Percentiles rank a stretch among this genome's conserved stretches.
Evolutionary conservation across 495 filamentous ascomycete genomes (phyloP).

Genomic region (Bathelium albidoporum): DNA sequence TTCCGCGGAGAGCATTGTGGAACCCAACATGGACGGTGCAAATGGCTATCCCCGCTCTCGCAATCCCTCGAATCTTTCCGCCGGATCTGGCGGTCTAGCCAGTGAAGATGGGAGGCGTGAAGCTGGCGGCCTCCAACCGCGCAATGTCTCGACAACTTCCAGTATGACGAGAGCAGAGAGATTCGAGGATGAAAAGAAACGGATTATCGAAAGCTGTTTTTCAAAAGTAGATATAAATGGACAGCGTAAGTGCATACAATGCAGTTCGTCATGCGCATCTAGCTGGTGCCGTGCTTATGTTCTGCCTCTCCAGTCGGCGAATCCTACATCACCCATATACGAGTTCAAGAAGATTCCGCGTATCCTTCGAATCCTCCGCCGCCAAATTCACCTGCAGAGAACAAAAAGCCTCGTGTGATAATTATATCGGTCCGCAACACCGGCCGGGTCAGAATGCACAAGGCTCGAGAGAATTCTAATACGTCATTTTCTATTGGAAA

Average conservation of each 20-base stretch:
- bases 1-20: neutral
- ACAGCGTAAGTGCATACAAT: constrained; percentile 48
- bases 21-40: neutral
- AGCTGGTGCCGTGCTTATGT: constrained; percentile 6
- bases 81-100: neutral
- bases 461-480: constrained; percentile 88
- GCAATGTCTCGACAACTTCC: neutral
- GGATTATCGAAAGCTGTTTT: constrained; percentile 89
- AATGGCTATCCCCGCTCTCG: neutral
- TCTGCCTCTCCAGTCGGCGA: constrained; percentile 53
- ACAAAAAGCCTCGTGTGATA: constrained; percentile 83
- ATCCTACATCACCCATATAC: constrained; percentile 95
- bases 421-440: constrained; percentile 87
- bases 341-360: constrained; percentile 71
- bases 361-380: constrained; percentile 83
- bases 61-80: constrained; percentile 1
- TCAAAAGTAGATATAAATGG: constrained; percentile 76
- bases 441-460: constrained; percentile 88
- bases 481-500: constrained; percentile 95
- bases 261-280: neutral
- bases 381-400: constrained; percentile 52
- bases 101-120: neutral
- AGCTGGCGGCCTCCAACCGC: neutral
- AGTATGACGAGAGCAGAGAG: constrained; percentile 63
- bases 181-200: constrained; percentile 91